These are phyloP conservation scores for Pinus tabuliformis DNA, from an alignment of 75 land plant species.

Conservation along the genomic window DNA sequence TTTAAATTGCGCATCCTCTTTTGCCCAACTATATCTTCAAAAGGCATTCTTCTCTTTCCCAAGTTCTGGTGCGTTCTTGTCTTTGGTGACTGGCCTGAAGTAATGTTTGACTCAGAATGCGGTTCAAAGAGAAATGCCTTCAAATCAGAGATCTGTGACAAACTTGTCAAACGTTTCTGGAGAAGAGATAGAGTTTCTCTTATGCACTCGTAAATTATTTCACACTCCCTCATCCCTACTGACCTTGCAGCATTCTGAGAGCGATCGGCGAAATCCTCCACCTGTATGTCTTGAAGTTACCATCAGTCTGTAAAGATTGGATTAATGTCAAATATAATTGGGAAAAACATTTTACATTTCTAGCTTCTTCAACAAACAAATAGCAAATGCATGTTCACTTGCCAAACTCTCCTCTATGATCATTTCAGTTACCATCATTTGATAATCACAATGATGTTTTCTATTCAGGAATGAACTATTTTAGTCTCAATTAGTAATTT, in stretches of 20 bases:
- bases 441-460: neutral
- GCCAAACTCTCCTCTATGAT: neutral
- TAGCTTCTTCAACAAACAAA: neutral
- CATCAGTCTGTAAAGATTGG: slow-evolving; percentile 1
- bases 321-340: neutral
- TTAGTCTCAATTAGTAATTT: neutral
- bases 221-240: slow-evolving; percentile 25
- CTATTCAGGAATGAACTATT: neutral
- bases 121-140: slow-evolving; percentile 17
- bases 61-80: neutral
- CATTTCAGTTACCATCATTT: neutral
- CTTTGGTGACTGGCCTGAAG: neutral
- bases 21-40: neutral
- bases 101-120: neutral
- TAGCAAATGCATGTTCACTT: neutral
- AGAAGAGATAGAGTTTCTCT: slow-evolving; percentile 9
- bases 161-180: slow-evolving; percentile 6
- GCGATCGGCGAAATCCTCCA: slow-evolving; percentile 50
- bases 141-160: slow-evolving; percentile 9
- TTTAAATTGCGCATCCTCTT: neutral
- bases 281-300: slow-evolving; percentile 25
- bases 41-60: slow-evolving; percentile 8
- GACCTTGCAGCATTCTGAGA: slow-evolving; percentile 54
- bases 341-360: neutral
- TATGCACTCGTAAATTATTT: slow-evolving; percentile 38